These are phyloP conservation scores for Backusella circina DNA, from an alignment of 192 early-diverging fungal genomes.

Conservation along the genomic window DNA sequence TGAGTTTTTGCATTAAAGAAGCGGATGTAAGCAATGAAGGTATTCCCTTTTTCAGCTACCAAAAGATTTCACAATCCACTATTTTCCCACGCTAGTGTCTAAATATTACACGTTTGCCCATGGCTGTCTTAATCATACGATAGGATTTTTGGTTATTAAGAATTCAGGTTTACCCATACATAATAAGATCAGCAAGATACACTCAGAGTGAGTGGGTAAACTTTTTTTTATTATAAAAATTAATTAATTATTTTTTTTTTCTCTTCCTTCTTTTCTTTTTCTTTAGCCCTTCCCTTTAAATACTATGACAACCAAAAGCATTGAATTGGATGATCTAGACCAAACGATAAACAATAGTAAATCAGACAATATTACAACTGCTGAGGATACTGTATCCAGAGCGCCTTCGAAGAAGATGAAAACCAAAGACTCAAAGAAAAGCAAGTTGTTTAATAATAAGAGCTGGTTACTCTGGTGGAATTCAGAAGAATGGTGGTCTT, in stretches of 20 bases:
- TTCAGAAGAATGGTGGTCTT: slow-evolving; percentile 53
- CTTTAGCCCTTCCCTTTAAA: background rate
- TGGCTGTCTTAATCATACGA: background rate
- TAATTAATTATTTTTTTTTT: background rate
- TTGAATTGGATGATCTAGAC: background rate
- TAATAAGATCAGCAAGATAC: background rate
- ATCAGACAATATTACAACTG: background rate
- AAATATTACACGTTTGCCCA: background rate
- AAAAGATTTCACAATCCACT: too few species aligned
- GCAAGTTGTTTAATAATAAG: slow-evolving; percentile 3
- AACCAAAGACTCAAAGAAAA: background rate
- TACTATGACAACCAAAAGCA: background rate
- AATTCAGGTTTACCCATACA: background rate
- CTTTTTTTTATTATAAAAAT: background rate
- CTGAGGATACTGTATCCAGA: background rate
- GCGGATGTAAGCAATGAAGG: too few species aligned
- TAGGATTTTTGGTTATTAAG: background rate
- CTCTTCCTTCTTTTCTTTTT: background rate
- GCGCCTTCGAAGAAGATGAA: background rate
- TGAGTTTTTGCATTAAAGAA: too few species aligned
- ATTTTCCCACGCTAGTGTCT: background rate
- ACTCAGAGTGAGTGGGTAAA: background rate
- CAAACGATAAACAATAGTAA: background rate
- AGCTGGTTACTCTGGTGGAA: slow-evolving; percentile 52
- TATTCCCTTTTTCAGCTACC: too few species aligned